phyloP scores from a whole-genome alignment of 2,329 filamentous ascomycete genomes.

The Colletotrichum chlorophyti region DNA sequence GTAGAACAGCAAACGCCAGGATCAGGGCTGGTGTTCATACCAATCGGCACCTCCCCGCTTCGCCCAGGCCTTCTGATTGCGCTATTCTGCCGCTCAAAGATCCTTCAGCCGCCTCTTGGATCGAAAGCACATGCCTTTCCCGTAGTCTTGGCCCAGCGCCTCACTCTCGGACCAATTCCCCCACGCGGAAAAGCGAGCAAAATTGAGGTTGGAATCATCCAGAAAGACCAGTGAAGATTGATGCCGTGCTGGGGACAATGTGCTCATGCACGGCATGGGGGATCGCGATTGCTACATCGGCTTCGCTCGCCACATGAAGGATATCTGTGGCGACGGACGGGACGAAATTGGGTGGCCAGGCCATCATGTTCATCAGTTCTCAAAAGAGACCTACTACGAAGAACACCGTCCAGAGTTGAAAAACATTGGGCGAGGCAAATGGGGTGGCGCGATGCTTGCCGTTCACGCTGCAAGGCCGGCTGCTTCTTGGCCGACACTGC shows the following conservation, averaged over 20 bases:
- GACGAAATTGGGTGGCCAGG: not conserved
- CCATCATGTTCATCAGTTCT: not conserved
- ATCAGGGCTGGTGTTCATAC: not conserved
- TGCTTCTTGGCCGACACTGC: not conserved
- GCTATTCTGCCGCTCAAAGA: constrained; percentile 4
- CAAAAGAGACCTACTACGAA: too few relatives aligned
- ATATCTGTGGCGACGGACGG: not conserved
- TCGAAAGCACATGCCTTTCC: constrained; percentile 9
- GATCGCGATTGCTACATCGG: not conserved
- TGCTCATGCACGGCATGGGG: too few relatives aligned
- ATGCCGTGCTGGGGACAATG: too few relatives aligned
- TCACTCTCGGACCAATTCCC: not conserved
- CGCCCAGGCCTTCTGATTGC: constrained; percentile 8
- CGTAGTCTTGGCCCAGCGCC: constrained; percentile 13
- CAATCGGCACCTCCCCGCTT: constrained; percentile 6
- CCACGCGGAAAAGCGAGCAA: not conserved
- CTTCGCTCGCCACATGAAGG: not conserved
- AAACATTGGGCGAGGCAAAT: not conserved
- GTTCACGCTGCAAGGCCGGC: not conserved
- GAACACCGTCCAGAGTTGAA: too few relatives aligned
- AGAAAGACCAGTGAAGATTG: too few relatives aligned
- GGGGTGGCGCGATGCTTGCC: constrained; percentile 3
- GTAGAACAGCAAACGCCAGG: not conserved
- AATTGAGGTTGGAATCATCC: not conserved
- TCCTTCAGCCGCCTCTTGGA: not conserved